These are phyloP conservation scores for Tolypocladium inflatum DNA, from an alignment of 2,329 filamentous ascomycete genomes.

Conservation along the genomic window DNA sequence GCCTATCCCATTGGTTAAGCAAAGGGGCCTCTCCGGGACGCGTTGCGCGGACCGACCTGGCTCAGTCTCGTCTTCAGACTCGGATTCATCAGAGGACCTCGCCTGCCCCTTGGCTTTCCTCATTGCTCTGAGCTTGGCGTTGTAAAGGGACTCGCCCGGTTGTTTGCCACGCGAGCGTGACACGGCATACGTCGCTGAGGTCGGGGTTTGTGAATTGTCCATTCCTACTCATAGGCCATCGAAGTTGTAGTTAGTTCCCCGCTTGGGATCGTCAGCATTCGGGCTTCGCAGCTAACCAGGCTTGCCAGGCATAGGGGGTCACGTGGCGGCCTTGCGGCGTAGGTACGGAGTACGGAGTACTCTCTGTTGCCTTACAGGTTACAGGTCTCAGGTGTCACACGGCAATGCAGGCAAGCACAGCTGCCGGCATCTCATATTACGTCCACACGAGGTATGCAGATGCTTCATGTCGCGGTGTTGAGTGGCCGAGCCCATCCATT, in stretches of 20 bases:
- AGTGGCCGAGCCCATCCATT: neutral
- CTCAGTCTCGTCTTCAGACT: slow-evolving; percentile 13
- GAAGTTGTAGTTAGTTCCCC: too few relatives aligned
- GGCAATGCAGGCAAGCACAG: too few relatives aligned
- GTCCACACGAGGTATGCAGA: too few relatives aligned
- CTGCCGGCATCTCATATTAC: too few relatives aligned
- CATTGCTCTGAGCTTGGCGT: slow-evolving; percentile 6
- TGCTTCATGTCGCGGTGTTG: too few relatives aligned
- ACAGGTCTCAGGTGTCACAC: too few relatives aligned
- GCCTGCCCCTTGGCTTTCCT: slow-evolving; percentile 9
- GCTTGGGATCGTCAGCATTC: too few relatives aligned
- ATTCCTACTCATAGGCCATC: neutral
- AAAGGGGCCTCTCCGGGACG: neutral
- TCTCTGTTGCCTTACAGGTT: too few relatives aligned
- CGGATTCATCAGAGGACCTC: slow-evolving; percentile 12
- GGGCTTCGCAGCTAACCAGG: too few relatives aligned
- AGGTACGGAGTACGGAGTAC: too few relatives aligned
- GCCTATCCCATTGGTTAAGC: slow-evolving; percentile 8
- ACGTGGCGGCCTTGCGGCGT: too few relatives aligned
- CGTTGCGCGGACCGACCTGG: slow-evolving; percentile 8
- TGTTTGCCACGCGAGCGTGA: slow-evolving; percentile 10
- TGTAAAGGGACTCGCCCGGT: slow-evolving; percentile 7
- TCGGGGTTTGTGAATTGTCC: neutral
- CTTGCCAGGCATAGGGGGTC: too few relatives aligned
- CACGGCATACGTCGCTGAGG: slow-evolving; percentile 4